Conservation (phyloP, 345 rosid species). For the Gossypium arboreum region DNA sequence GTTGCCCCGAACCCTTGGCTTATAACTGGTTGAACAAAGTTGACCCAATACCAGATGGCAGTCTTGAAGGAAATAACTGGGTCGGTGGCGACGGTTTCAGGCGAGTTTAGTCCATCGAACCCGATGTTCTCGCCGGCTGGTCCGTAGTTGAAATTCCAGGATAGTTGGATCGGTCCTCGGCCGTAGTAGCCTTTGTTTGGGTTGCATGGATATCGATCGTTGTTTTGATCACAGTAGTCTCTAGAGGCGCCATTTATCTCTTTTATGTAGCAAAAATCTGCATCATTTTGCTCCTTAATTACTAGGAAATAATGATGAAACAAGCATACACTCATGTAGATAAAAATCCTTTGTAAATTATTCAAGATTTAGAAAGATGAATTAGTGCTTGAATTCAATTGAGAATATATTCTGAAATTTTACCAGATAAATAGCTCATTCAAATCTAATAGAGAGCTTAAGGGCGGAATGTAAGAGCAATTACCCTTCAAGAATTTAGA, state of each 20-base stretch:
- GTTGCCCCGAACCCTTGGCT: slow-evolving; percentile 67
- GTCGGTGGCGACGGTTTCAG: slow-evolving; percentile 54
- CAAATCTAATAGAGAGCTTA: too few relatives aligned
- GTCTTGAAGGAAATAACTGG: slow-evolving; percentile 55
- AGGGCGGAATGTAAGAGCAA: too few relatives aligned
- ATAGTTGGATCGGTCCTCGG: slow-evolving; percentile 57
- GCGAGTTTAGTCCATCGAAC: slow-evolving; percentile 52
- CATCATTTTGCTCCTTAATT: not conserved
- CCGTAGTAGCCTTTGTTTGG: slow-evolving; percentile 54
- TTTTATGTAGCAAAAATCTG: slow-evolving; percentile 55
- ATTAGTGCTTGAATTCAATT: too few relatives aligned
- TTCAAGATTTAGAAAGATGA: too few relatives aligned
- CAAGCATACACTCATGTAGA: too few relatives aligned
- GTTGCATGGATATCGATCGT: slow-evolving; percentile 47
- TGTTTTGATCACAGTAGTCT: slow-evolving; percentile 42
- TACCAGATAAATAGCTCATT: too few relatives aligned
- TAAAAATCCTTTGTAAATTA: too few relatives aligned
- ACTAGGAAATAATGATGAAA: too few relatives aligned
- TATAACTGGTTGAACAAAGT: slow-evolving; percentile 38
- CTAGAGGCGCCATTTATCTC: slow-evolving; percentile 46
- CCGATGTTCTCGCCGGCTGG: slow-evolving; percentile 44
- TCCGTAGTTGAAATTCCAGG: slow-evolving; percentile 69
- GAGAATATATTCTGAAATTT: too few relatives aligned
- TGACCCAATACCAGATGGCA: slow-evolving; percentile 70
- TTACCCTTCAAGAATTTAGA: too few relatives aligned